These are phyloP conservation scores for Coniophora puteana DNA, from an alignment of 1,284 basidiomycete species.

Conservation along the genomic window DNA sequence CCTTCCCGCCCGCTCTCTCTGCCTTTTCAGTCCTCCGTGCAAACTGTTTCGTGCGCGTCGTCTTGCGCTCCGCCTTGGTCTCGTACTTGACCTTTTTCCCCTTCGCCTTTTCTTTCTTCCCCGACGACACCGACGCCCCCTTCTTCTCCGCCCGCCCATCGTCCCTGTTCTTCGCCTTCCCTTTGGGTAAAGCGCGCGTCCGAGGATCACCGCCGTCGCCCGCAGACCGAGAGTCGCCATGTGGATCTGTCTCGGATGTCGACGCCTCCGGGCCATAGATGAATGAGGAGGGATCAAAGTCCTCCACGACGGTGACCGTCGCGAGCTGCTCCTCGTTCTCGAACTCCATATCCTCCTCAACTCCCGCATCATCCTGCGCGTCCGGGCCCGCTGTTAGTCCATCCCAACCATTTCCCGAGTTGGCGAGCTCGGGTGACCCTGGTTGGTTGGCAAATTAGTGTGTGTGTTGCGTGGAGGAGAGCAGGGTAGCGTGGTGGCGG, in stretches of 20 bases:
- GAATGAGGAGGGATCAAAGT: conserved; percentile 66
- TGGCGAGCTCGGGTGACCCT: no score
- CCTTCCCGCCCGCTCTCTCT: conserved; percentile 59
- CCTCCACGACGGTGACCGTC: conserved; percentile 79
- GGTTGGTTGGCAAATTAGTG: no score
- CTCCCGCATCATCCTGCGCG: conserved; percentile 28
- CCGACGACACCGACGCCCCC: conserved; percentile 6
- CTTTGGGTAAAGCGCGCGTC: conserved; percentile 3
- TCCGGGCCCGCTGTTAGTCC: no score
- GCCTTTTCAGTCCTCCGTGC: conserved; percentile 65
- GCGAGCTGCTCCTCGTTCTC: conserved; percentile 76
- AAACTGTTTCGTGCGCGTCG: conserved; percentile 53
- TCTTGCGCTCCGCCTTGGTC: conserved; percentile 56
- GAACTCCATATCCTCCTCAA: conserved; percentile 56
- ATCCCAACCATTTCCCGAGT: no score
- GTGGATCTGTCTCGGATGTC: background rate
- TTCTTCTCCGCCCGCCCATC: no score
- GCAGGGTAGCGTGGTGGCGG: no score
- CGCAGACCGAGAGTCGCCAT: background rate
- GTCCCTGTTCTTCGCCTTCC: conserved; percentile 6
- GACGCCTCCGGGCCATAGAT: conserved; percentile 38
- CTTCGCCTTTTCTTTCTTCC: conserved; percentile 25
- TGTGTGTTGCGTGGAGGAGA: no score
- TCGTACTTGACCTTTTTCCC: conserved; percentile 58
- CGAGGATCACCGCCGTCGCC: background rate